A percentile compares a stretch with the other conserved stretches of the same genome.
These are phyloP conservation scores for Staphylotrichum longicolle DNA, from an alignment of 495 filamentous ascomycete species.

Conservation along the genomic window DNA sequence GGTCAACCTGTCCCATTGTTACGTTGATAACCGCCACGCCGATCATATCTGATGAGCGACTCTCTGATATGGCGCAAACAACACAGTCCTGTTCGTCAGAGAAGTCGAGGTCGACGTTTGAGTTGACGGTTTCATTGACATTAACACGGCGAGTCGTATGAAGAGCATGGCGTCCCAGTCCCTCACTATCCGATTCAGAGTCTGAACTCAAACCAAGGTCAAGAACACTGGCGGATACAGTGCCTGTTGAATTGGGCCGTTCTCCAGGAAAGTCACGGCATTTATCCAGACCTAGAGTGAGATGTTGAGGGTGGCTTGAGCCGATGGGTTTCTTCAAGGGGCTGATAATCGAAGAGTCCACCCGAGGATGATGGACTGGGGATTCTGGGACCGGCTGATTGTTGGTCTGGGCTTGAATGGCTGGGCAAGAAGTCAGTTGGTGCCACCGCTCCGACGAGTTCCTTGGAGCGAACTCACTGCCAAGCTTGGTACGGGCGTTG, in stretches of 20 bases:
- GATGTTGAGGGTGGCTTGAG: neutral
- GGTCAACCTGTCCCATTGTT: conserved; percentile 65
- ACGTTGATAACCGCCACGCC: conserved; percentile 88
- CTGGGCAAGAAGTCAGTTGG: too few species aligned
- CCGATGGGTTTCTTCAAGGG: neutral
- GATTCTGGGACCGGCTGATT: neutral
- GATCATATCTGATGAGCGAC: conserved; percentile 76
- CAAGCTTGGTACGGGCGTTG: too few species aligned
- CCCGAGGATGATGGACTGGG: neutral
- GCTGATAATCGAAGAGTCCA: conserved; percentile 12
- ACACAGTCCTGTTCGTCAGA: conserved; percentile 54
- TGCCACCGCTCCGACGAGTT: too few species aligned
- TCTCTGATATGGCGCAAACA: conserved; percentile 85
- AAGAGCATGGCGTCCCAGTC: too few species aligned
- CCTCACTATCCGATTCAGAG: conserved; percentile 1
- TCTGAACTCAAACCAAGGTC: neutral
- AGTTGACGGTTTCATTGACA: neutral
- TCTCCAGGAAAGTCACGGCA: neutral
- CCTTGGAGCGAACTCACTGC: too few species aligned
- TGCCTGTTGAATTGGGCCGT: neutral
- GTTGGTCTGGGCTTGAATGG: too few species aligned
- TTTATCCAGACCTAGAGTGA: too few species aligned
- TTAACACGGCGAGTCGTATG: neutral
- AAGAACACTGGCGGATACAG: neutral
- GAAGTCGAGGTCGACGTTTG: neutral